Evolutionary conservation across 2,329 filamentous ascomycete species (phyloP), one percentile per base, ranked within the genome.

Genomic region (Xylaria sp.): DNA sequence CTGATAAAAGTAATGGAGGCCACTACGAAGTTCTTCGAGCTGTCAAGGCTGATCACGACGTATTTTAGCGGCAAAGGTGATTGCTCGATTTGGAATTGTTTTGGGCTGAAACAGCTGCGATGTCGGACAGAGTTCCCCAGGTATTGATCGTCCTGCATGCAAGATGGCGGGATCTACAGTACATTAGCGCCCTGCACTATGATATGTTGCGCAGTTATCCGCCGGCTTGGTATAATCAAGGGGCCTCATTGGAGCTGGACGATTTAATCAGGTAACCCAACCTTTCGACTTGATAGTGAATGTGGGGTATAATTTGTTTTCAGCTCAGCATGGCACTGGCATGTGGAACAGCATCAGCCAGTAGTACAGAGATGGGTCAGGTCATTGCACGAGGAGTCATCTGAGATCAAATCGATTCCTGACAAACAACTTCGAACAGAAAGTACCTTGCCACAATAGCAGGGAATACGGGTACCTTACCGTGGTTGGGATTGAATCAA

Each of bases 131-230:
- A 37, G 34, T 18, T 32, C 28, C 28, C 28, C 28, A 28, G 10
- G 13, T 44, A n/a, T 37, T 52, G 46, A 28, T 15, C 15, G 28
- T 15, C 34, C 8, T 2, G 10, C 50, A 39, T 9, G 8, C 54
- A 34, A 28, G 54, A 51, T 63, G 23, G 4, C 10, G 12, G 50
- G 60, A 55, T 63, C 60, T 32, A 34, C 50, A 20, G 37, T 55
- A 34, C 25, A 54, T 57, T 65, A 58, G 55, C 41, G 41, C 32
- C 39, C 28, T 28, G 25, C 44, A 28, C 41, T 39, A 50, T 51
- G 57, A 15, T 13, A 15, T 44, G 37, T n/a, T 23, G 37, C 10
- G 37, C 20, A 20, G 12, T 41, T 28, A 23, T n/a, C 6, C 25
- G 37, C 32, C 1, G 25, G 41, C 10, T 15, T 55, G 28, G 44